These are phyloP conservation scores for Uromyces viciae-fabae DNA, from an alignment of 1,284 basidiomycete species.

Conservation along the genomic window DNA sequence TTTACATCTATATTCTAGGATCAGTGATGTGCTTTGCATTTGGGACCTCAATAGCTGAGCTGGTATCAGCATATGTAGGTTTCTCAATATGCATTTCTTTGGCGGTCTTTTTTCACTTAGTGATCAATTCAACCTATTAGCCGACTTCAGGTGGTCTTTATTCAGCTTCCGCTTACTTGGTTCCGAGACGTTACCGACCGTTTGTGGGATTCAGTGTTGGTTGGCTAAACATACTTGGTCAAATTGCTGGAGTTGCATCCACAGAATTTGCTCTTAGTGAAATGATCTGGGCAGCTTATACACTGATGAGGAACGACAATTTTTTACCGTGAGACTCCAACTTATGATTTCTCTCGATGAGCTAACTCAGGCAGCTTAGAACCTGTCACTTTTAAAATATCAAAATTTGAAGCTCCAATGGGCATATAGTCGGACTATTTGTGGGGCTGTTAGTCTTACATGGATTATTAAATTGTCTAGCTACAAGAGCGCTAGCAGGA, in stretches of 20 bases:
- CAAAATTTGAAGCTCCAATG: conserved; percentile 56
- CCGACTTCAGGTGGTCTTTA: conserved; percentile 77
- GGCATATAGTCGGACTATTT: conserved; percentile 72
- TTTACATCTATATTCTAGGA: conserved; percentile 55
- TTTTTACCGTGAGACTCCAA: conserved; percentile 56
- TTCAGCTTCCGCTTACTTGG: conserved; percentile 71
- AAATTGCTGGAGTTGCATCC: conserved; percentile 75
- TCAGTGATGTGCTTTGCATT: conserved; percentile 71
- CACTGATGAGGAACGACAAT: conserved; percentile 51
- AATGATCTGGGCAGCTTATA: conserved; percentile 76
- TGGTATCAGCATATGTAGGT: background rate
- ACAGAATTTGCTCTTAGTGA: conserved; percentile 82
- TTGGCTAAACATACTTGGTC: conserved; percentile 77
- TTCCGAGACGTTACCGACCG: conserved; percentile 66
- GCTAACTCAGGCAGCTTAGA: background rate
- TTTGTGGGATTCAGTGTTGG: conserved; percentile 57
- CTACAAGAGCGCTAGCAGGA: conserved; percentile 72
- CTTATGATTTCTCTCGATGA: conserved; percentile 49
- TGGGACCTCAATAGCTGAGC: conserved; percentile 70
- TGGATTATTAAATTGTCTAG: conserved; percentile 73
- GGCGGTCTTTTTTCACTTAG: background rate
- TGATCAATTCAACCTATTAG: conserved; percentile 59
- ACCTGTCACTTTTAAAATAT: background rate
- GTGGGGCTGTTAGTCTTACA: conserved; percentile 69
- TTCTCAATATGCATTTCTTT: background rate